A percentile compares a stretch with the other conserved stretches of the same genome.
Conservation (phyloP, 371 early-diverging fungal species). For the Chytridium lagenaria region DNA sequence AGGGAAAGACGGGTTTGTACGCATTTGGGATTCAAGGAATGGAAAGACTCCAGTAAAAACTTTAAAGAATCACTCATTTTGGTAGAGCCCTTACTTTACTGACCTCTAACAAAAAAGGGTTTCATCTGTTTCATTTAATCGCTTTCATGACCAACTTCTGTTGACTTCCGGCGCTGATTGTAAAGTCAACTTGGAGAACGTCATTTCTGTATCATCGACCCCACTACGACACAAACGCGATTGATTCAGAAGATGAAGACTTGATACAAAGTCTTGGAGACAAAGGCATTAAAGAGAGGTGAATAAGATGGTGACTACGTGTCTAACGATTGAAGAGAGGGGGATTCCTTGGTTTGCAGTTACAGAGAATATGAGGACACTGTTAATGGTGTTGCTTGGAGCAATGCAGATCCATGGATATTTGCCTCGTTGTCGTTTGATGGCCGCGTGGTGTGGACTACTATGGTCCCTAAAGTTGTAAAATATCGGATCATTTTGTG, state of each 20-base stretch:
- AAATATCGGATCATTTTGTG: slow-evolving; percentile 83
- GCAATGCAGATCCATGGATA: slow-evolving; percentile 88
- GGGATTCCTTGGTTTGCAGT: slow-evolving; percentile 79
- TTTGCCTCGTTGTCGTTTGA: slow-evolving; percentile 93
- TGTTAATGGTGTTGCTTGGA: slow-evolving; percentile 90
- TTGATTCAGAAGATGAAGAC: slow-evolving; percentile 15
- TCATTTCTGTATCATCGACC: slow-evolving; percentile 82
- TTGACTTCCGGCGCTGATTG: slow-evolving; percentile 85
- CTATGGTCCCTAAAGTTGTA: slow-evolving; percentile 83
- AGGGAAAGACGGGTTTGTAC: slow-evolving; percentile 82
- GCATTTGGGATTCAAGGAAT: slow-evolving; percentile 84
- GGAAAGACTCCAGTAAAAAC: slow-evolving; percentile 60
- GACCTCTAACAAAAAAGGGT: slow-evolving; percentile 60
- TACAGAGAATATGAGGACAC: slow-evolving; percentile 93
- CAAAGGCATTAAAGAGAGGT: too few relatives aligned
- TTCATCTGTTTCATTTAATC: slow-evolving; percentile 83
- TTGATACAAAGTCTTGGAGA: slow-evolving; percentile 12
- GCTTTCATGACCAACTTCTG: slow-evolving; percentile 87
- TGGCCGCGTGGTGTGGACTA: slow-evolving; percentile 88
- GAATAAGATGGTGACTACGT: too few relatives aligned
- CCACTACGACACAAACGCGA: slow-evolving; percentile 51
- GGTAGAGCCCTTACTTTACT: slow-evolving; percentile 54
- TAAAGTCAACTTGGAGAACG: slow-evolving; percentile 81
- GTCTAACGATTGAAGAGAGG: too few relatives aligned
- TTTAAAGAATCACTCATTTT: slow-evolving; percentile 82